These are phyloP conservation scores for Gigaspora rosea DNA, from an alignment of 192 early-diverging fungal species.

Conservation along the genomic window DNA sequence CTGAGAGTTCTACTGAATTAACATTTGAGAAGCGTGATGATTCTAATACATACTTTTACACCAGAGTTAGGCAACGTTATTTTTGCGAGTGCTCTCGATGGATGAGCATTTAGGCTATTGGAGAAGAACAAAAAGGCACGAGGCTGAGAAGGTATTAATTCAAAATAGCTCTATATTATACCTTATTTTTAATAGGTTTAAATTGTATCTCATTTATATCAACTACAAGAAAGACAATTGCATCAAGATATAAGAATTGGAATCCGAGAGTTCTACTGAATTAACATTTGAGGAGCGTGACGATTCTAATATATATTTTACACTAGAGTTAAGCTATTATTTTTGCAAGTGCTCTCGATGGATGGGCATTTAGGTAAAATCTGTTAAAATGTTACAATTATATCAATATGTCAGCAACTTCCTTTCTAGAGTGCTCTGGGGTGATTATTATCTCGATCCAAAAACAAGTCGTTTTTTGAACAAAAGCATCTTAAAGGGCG, in stretches of 20 bases:
- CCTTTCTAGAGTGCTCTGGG: slow-evolving; percentile 83
- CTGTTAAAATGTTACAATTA: not conserved
- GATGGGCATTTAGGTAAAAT: too few relatives aligned
- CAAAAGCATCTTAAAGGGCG: slow-evolving; percentile 84
- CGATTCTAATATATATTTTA: slow-evolving; percentile 94
- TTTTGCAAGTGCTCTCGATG: slow-evolving; percentile 91
- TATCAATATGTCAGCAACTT: not conserved
- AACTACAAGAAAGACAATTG: not conserved
- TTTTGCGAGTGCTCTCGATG: too few relatives aligned
- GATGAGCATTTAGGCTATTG: too few relatives aligned
- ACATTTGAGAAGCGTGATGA: too few relatives aligned
- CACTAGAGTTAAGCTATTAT: slow-evolving; percentile 91
- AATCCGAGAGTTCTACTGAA: slow-evolving; percentile 29
- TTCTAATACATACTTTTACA: too few relatives aligned
- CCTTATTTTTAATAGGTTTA: not conserved
- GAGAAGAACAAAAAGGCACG: slow-evolving; percentile 68
- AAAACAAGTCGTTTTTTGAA: slow-evolving; percentile 89
- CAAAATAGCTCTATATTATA: not conserved
- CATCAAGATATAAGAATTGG: not conserved
- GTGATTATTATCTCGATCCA: slow-evolving; percentile 95
- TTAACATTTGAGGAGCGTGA: slow-evolving; percentile 79
- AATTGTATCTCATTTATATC: not conserved
- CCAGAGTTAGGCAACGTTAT: too few relatives aligned
- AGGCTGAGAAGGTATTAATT: slow-evolving; percentile 36
- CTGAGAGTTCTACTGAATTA: too few relatives aligned